phyloP scores from a whole-genome alignment of 179 eudicot species.

The Patellifolia procumbens region DNA sequence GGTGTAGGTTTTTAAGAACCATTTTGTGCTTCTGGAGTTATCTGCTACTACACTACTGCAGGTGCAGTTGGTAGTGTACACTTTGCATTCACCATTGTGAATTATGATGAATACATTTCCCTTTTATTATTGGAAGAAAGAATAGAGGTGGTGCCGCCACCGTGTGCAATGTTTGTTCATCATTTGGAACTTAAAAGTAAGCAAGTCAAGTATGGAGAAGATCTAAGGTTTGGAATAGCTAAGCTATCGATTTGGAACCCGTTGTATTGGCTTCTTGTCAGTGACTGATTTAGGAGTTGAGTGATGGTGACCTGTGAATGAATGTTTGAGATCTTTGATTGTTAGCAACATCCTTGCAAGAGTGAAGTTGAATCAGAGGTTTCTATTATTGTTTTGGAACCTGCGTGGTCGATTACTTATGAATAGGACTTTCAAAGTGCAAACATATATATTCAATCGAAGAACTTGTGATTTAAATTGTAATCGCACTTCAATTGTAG shows the following conservation, averaged over 20 bases:
- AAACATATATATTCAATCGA: too few relatives aligned
- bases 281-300: not conserved
- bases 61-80: slow-evolving; percentile 10
- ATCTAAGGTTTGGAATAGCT: not conserved
- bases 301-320: slow-evolving; percentile 10
- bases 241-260: not conserved
- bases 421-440: too few relatives aligned
- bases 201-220: not conserved
- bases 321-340: not conserved
- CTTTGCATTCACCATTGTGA: slow-evolving; percentile 4
- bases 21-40: too few relatives aligned
- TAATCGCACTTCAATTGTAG: not conserved
- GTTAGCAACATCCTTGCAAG: not conserved
- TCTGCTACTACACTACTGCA: too few relatives aligned
- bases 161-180: not conserved
- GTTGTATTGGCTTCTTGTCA: not conserved
- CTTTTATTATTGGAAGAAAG: too few relatives aligned
- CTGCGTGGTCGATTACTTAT: not conserved
- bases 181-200: not conserved
- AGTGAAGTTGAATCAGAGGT: not conserved
- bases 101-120: too few relatives aligned
- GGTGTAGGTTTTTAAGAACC: not conserved
- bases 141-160: too few relatives aligned
- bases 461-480: slow-evolving; percentile 4
- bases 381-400: not conserved